A percentile compares a stretch with the other conserved stretches of the same genome.
phyloP scores from a whole-genome alignment of 106 monocot genomes.

The Amphibolis antarctica region DNA sequence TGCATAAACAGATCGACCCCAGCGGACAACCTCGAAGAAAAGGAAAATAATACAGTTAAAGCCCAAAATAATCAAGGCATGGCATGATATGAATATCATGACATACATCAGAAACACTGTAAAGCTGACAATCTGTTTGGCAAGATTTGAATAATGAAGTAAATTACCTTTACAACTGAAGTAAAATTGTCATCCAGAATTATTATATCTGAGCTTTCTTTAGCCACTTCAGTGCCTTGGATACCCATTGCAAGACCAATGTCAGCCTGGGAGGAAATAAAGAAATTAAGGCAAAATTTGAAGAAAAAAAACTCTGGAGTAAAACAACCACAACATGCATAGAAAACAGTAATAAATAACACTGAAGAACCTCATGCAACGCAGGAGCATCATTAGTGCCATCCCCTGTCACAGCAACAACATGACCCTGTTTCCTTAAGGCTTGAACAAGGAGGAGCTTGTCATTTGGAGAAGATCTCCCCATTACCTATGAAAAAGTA shows the following conservation, averaged over 20 bases:
- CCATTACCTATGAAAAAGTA: slow-evolving; percentile 54
- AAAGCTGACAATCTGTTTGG: not conserved
- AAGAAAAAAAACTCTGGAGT: too few species aligned
- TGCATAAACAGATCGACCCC: slow-evolving; percentile 48
- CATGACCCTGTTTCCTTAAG: slow-evolving; percentile 43
- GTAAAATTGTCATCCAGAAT: slow-evolving; percentile 80
- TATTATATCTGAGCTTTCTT: slow-evolving; percentile 76
- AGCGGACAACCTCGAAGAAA: slow-evolving; percentile 9
- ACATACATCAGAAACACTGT: not conserved
- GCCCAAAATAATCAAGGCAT: not conserved
- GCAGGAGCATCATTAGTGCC: slow-evolving; percentile 94
- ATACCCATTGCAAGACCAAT: slow-evolving; percentile 88
- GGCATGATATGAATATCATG: not conserved
- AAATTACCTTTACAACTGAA: slow-evolving; percentile 60
- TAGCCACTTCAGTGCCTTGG: slow-evolving; percentile 77
- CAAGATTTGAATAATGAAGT: not conserved
- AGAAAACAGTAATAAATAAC: not conserved
- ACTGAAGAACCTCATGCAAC: slow-evolving; percentile 56
- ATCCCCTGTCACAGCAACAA: slow-evolving; percentile 92
- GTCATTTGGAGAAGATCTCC: slow-evolving; percentile 83
- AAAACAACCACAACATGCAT: not conserved
- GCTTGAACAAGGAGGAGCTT: slow-evolving; percentile 78
- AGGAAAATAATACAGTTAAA: slow-evolving; percentile 3
- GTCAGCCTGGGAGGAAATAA: slow-evolving; percentile 47
- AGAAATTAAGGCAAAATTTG: too few species aligned